Evolutionary conservation across 2,329 filamentous ascomycete species (phyloP), one percentile per base, ranked within the genome.

Genomic region (Apiospora malaysiana): DNA sequence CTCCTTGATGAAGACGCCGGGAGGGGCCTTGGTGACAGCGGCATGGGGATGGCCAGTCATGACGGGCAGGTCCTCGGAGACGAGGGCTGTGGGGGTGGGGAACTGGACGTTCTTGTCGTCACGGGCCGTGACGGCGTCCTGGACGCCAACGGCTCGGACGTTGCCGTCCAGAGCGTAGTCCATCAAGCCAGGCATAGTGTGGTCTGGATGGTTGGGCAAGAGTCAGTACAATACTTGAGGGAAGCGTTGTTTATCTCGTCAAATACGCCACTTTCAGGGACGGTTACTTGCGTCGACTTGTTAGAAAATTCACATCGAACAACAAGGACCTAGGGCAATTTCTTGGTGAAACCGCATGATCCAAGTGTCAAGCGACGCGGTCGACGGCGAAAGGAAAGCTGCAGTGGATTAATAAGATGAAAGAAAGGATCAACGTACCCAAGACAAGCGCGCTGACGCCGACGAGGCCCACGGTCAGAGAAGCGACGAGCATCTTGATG

Each of bases 401-500:
- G 56, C 18, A 40, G 40, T 40, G 6, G 32, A 8, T n/a, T 59
- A 8, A 40, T 8, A 14, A 63, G 8, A 32, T 2, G 16, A 12
- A 40, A 56, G n/a, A 2, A 1, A 2, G 0, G 18, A 14, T n/a
- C 9, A 5, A 40, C 56, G n/a, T 63, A 63, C 56, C 27, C 3
- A 21, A 32, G 16, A 12, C 27, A 18, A 21, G 16, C 2, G 56
- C 56, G 18, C 18, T 12, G 56, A 23, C 56, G 32, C 8, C 56
- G 9, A 1, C 32, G 18, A 63, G 32, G 56, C 32, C 32, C 18
- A n/a, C n/a, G 21, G 56, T 32, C 56, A 63, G 56, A 21, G 21
- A 40, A 12, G 56, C 18, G 32, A 40, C 56, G 27, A 63, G 56
- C 56, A 40, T 63, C 56, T 63, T 63, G 56, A 40, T 63, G 56